phyloP scores from a whole-genome alignment of 768 basidiomycete species.

The Termitomyces sp. region DNA sequence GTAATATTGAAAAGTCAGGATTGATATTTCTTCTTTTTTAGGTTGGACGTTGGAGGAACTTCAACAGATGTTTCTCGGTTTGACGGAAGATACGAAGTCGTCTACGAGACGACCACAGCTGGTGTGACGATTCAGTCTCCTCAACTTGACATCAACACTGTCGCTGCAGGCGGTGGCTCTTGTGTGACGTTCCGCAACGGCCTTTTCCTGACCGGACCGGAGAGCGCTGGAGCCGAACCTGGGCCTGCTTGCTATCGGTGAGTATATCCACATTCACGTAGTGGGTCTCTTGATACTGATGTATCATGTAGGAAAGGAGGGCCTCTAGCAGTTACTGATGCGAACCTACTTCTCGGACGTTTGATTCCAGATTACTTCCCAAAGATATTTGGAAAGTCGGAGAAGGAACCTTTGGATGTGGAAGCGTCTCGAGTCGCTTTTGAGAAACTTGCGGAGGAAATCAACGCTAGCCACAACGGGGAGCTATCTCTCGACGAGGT shows the following conservation, averaged over 20 bases:
- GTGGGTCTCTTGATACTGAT: not conserved
- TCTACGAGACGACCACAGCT: constrained; percentile 95
- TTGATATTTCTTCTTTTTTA: constrained; percentile 20
- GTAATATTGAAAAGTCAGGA: not conserved
- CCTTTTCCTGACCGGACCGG: constrained; percentile 86
- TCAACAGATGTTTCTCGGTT: constrained; percentile 95
- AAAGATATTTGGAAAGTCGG: constrained; percentile 89
- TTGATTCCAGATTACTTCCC: constrained; percentile 91
- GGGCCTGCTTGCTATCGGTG: constrained; percentile 91
- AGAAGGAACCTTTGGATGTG: constrained; percentile 79
- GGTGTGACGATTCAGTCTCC: constrained; percentile 91
- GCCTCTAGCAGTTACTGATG: constrained; percentile 88
- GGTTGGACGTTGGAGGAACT: constrained; percentile 92
- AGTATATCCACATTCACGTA: not conserved
- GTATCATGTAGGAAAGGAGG: constrained; percentile 72
- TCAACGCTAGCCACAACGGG: constrained; percentile 62
- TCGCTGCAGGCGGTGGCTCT: constrained; percentile 93
- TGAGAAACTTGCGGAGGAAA: constrained; percentile 60
- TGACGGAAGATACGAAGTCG: constrained; percentile 86
- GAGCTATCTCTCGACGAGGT: constrained; percentile 76
- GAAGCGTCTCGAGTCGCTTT: constrained; percentile 69
- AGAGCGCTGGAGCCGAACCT: constrained; percentile 91
- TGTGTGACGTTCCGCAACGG: constrained; percentile 88
- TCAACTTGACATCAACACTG: constrained; percentile 93
- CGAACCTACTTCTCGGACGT: constrained; percentile 86